Evolutionary conservation across 306 rosid genomes (phyloP).

Genomic region (Dalbergia oliveri): DNA sequence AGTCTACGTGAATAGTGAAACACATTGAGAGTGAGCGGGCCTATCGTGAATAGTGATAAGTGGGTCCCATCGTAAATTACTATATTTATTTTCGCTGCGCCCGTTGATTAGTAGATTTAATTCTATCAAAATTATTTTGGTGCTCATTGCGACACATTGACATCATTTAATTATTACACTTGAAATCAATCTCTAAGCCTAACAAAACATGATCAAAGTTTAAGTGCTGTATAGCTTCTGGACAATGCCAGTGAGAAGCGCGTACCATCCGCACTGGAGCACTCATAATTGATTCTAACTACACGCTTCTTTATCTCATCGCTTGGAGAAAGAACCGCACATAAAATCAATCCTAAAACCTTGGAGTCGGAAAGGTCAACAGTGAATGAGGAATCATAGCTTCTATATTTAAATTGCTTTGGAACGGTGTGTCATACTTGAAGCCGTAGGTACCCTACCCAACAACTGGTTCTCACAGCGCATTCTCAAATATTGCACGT

Average conservation of each 20-base stretch:
- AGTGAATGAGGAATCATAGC: background rate
- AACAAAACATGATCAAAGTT: constrained; percentile 14
- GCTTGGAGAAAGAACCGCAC: background rate
- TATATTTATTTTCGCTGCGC: no score
- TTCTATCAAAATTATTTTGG: no score
- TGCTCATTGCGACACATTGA: no score
- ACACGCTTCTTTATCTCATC: background rate
- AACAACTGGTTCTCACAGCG: background rate
- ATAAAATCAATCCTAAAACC: background rate
- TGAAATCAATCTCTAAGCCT: no score
- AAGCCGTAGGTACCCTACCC: background rate
- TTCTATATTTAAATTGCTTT: background rate
- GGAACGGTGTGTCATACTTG: constrained; percentile 27
- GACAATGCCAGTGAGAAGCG: no score
- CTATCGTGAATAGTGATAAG: no score
- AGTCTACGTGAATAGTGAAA: no score
- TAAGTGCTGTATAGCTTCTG: background rate
- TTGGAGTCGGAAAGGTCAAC: background rate
- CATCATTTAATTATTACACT: no score
- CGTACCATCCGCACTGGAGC: constrained; percentile 3
- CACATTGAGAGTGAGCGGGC: no score
- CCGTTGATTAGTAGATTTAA: no score
- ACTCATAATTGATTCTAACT: background rate
- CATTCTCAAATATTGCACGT: background rate
- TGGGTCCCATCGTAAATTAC: no score